Conservation (phyloP, 2,329 filamentous ascomycete genomes). For the Onygenales sp. region DNA sequence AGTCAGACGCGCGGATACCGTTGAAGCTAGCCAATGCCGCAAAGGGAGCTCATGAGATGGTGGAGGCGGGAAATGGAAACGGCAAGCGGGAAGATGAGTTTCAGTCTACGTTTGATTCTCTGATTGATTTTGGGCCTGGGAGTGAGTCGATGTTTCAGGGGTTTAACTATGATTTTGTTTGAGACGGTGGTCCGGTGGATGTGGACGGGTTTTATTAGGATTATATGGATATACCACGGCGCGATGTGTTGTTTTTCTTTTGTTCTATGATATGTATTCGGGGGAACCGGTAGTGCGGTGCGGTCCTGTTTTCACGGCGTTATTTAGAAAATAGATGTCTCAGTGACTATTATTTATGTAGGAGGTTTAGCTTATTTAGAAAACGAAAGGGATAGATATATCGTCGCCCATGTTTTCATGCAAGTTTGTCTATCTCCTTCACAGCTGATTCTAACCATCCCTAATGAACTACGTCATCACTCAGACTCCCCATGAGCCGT, state of each 20-base stretch:
- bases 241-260: background rate
- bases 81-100: background rate
- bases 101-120: slow-evolving; percentile 5
- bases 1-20: background rate
- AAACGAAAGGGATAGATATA: too few relatives aligned
- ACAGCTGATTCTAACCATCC: too few relatives aligned
- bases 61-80: background rate
- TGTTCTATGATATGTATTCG: background rate
- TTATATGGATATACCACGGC: too few relatives aligned
- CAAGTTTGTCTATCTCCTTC: too few relatives aligned
- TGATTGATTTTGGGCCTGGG: slow-evolving; percentile 7
- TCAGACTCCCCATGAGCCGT: too few relatives aligned
- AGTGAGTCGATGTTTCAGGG: slow-evolving; percentile 2
- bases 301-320: background rate
- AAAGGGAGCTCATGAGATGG: background rate
- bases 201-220: background rate
- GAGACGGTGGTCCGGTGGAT: background rate
- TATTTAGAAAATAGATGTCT: too few relatives aligned
- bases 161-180: background rate
- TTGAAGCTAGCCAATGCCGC: background rate
- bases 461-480: too few relatives aligned
- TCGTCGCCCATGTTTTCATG: too few relatives aligned
- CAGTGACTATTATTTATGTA: too few relatives aligned
- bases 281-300: too few relatives aligned
- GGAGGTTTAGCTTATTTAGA: too few relatives aligned